Conservation (phyloP, 2,329 filamentous ascomycete genomes). For the Verticillium nubilum region DNA sequence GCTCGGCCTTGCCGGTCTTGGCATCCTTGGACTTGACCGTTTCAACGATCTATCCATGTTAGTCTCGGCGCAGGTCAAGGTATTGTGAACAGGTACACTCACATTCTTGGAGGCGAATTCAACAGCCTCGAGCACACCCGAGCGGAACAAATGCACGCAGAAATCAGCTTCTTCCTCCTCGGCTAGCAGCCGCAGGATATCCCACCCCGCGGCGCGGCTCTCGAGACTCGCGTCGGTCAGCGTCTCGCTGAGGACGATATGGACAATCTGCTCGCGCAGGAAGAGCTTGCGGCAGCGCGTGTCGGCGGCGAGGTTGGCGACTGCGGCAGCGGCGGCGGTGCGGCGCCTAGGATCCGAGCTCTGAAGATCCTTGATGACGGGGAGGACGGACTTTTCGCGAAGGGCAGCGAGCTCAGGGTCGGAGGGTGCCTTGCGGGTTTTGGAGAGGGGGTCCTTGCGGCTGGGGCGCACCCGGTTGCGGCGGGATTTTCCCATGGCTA, state of each 20-base stretch:
- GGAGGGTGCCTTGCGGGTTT: conserved; percentile 53
- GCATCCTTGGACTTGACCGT: conserved; percentile 33
- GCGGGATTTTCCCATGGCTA: conserved; percentile 54
- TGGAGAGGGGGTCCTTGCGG: conserved; percentile 50
- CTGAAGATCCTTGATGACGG: conserved; percentile 55
- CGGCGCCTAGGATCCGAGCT: conserved; percentile 55
- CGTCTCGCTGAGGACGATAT: conserved; percentile 57
- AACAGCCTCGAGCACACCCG: conserved; percentile 56
- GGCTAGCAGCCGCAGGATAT: conserved; percentile 55
- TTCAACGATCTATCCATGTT: conserved; percentile 30
- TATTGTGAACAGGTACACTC: conserved; percentile 18
- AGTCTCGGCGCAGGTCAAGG: conserved; percentile 5
- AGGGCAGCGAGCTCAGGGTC: conserved; percentile 60
- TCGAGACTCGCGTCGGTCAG: conserved; percentile 58
- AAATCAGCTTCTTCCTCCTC: conserved; percentile 63
- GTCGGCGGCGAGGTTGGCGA: conserved; percentile 59
- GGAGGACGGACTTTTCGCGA: conserved; percentile 57
- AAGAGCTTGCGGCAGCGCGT: conserved; percentile 58
- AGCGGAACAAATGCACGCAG: conserved; percentile 57
- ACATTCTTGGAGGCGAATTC: conserved; percentile 50
- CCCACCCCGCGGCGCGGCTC: conserved; percentile 62
- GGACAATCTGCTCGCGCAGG: conserved; percentile 60
- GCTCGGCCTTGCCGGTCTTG: conserved; percentile 47
- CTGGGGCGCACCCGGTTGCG: conserved; percentile 43
- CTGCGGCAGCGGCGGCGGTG: conserved; percentile 51